Conservation (phyloP, 2,329 filamentous ascomycete genomes). For the Fusarium drepaniforme region DNA sequence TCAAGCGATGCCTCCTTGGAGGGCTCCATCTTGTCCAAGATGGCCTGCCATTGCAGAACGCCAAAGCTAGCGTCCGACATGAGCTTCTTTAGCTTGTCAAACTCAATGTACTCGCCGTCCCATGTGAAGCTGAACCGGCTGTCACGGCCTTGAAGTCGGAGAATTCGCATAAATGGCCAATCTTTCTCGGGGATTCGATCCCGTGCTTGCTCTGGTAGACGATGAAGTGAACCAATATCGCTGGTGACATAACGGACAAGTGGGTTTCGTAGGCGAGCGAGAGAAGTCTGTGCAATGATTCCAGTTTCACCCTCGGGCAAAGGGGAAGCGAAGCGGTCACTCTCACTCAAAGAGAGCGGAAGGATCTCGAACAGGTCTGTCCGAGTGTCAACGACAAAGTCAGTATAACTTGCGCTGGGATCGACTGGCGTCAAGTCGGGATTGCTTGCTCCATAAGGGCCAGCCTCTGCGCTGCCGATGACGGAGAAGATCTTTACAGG, state of each 20-base stretch:
- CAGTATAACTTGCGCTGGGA: slow-evolving; percentile 22
- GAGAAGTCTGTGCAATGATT: slow-evolving; percentile 55
- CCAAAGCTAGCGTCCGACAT: slow-evolving; percentile 42
- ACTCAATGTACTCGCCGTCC: slow-evolving; percentile 54
- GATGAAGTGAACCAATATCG: slow-evolving; percentile 56
- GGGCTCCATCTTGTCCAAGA: slow-evolving; percentile 47
- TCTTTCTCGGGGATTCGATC: slow-evolving; percentile 35
- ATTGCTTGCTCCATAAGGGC: slow-evolving; percentile 52
- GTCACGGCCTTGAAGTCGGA: slow-evolving; percentile 57
- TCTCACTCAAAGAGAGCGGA: slow-evolving; percentile 32
- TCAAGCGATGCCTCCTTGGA: slow-evolving; percentile 42
- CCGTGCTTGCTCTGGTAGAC: slow-evolving; percentile 40
- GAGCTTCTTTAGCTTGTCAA: slow-evolving; percentile 44
- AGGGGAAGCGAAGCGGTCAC: neutral
- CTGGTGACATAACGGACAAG: slow-evolving; percentile 58
- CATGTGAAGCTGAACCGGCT: slow-evolving; percentile 57
- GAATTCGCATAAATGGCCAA: slow-evolving; percentile 45
- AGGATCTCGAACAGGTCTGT: slow-evolving; percentile 53
- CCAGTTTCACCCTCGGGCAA: slow-evolving; percentile 51
- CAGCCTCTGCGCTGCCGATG: slow-evolving; percentile 57
- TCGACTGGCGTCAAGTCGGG: slow-evolving; percentile 44
- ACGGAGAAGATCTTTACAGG: slow-evolving; percentile 54
- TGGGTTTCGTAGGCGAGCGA: slow-evolving; percentile 56
- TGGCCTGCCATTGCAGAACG: slow-evolving; percentile 58
- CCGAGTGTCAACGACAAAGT: slow-evolving; percentile 56